These are phyloP conservation scores for Hirsutella thompsonii DNA, from an alignment of 2,329 filamentous ascomycete species.

Conservation along the genomic window DNA sequence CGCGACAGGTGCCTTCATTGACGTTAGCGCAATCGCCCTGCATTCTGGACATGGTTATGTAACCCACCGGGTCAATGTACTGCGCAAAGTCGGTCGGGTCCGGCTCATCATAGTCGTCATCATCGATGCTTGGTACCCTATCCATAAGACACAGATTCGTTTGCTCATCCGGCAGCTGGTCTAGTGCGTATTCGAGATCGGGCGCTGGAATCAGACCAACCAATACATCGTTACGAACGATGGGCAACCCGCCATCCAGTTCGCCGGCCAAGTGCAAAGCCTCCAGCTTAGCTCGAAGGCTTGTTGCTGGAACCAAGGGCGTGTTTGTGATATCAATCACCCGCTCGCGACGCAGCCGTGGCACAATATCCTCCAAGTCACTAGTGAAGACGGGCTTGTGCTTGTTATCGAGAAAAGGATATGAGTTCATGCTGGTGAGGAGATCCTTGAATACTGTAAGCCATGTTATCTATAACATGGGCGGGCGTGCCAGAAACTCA, in stretches of 20 bases:
- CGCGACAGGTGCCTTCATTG: slow-evolving; percentile 60
- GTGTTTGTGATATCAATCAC: slow-evolving; percentile 83
- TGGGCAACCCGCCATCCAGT: slow-evolving; percentile 81
- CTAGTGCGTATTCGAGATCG: slow-evolving; percentile 84
- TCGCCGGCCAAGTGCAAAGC: slow-evolving; percentile 75
- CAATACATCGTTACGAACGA: slow-evolving; percentile 64
- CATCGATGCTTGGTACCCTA: slow-evolving; percentile 47
- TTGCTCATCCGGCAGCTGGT: slow-evolving; percentile 66
- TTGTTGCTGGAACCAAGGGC: slow-evolving; percentile 62
- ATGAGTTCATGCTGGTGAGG: slow-evolving; percentile 91
- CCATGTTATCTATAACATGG: neutral
- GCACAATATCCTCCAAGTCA: slow-evolving; percentile 76
- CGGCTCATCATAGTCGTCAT: slow-evolving; percentile 44
- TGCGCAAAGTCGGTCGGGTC: slow-evolving; percentile 77
- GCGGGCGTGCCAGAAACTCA: slow-evolving; percentile 31
- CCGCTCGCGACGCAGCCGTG: slow-evolving; percentile 59
- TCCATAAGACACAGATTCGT: slow-evolving; percentile 73
- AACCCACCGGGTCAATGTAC: slow-evolving; percentile 72
- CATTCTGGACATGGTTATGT: neutral
- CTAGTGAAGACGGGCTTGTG: slow-evolving; percentile 83
- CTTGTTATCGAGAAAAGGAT: slow-evolving; percentile 96
- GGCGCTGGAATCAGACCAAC: slow-evolving; percentile 89
- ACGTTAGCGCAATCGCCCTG: slow-evolving; percentile 6
- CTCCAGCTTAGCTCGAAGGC: slow-evolving; percentile 70
- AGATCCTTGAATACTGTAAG: slow-evolving; percentile 47